Evolutionary conservation across 441 rosid species (phyloP).

Genomic region (Erodium moschatum): DNA sequence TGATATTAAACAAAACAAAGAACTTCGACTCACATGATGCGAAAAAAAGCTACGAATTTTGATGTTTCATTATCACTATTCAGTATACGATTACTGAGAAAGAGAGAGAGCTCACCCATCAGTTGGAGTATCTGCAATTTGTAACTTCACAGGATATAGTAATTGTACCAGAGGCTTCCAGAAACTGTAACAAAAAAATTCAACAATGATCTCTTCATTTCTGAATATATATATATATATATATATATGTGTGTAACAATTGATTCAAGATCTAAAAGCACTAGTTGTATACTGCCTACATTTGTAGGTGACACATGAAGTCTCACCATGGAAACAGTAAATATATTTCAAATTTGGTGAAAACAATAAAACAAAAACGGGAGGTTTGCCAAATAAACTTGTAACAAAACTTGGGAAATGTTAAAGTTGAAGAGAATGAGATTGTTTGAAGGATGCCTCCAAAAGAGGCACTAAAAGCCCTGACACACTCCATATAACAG

Average conservation of each 20-base stretch:
- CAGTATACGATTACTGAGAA: background rate
- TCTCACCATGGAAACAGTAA: background rate
- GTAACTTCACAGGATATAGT: constrained; percentile 17
- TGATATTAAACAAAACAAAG: background rate
- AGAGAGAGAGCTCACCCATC: constrained; percentile 21
- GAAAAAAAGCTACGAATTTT: background rate
- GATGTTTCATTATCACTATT: background rate
- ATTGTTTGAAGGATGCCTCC: background rate
- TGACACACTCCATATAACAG: background rate
- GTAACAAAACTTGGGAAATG: background rate
- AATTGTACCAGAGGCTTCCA: constrained; percentile 18
- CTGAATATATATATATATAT: background rate
- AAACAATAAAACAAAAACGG: background rate
- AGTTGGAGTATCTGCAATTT: constrained; percentile 12
- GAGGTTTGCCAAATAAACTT: background rate
- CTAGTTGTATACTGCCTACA: background rate
- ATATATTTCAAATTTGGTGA: background rate
- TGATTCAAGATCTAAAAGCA: constrained; percentile 13
- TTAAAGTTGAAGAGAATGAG: background rate
- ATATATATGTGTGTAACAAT: background rate
- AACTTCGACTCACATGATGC: background rate
- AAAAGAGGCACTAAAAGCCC: background rate
- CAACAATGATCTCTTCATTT: constrained; percentile 9
- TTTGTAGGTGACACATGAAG: background rate
- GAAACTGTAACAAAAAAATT: constrained; percentile 13